Base-by-base conservation (phyloP, 2,329 filamentous ascomycete species). In the Albophoma yamanashiensis region DNA sequence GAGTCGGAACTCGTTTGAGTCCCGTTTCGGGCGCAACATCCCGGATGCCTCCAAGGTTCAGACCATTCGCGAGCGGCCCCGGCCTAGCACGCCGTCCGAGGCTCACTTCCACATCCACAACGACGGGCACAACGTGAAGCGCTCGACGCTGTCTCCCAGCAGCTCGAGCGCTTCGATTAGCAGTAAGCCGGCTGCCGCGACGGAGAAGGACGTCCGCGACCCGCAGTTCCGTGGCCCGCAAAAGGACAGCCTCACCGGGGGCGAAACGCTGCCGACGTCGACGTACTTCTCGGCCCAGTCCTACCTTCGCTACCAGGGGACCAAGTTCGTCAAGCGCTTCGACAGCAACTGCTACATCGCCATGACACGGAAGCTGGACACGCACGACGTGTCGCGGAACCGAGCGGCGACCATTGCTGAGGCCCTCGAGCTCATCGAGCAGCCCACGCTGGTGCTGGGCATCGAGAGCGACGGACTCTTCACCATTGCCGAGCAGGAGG, bases 311-410 rank as follows among this genome's bases (percentile, higher is more conserved):
- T 99, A 99, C 74, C 94, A 99, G 75, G 93, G 92, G 60, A 84
- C 88, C 67, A 99, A 99, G 74, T 99, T 99, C 68, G 94, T 97
- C 67, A 92, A 90, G 73, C 89, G 94, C 12, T 99, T 97, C 73
- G 94, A 99, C 74, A 91, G 92, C 68, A 99, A 99, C 74, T 99
- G 94, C 77, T 99, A 99, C 77, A 97, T 99, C 67, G 92, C 94
- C 66, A 97, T 99, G 74, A 97, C 94, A 5, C 89, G 94, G 68
- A 99, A 99, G 75, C 84, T 99, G 20, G 94, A 99, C 72, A 97
- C 94, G 0, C 94, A 99, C 74, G 94, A 99, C 71, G 86, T 99
- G 34, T 95, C 92, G 17, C 85, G 92, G 50, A 84, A 87, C 70
- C 88, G 93, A 6, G 76, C 85, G n/a, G 67, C 76, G 47, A 79